These are phyloP conservation scores for Hymenoscyphus fructigenus DNA, from an alignment of 2,329 filamentous ascomycete species.

Conservation along the genomic window DNA sequence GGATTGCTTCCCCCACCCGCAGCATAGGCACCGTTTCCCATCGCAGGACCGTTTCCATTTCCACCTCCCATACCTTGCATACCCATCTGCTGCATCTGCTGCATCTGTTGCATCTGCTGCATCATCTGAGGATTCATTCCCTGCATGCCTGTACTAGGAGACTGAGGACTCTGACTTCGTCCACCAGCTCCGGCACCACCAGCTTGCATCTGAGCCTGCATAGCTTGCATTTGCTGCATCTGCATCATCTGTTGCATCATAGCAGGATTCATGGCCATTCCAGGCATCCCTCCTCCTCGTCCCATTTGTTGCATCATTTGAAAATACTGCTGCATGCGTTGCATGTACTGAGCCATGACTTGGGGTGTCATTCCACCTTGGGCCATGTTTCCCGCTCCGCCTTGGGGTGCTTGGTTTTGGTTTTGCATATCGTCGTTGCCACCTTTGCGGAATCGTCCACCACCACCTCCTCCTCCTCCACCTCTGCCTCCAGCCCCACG, in stretches of 20 bases:
- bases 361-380: slow-evolving; percentile 81
- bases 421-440: slow-evolving; percentile 47
- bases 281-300: slow-evolving; percentile 66
- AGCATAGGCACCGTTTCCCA: slow-evolving; percentile 30
- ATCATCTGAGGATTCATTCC: slow-evolving; percentile 49
- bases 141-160: slow-evolving; percentile 32
- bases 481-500: slow-evolving; percentile 46
- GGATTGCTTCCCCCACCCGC: slow-evolving; percentile 41
- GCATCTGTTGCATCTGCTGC: slow-evolving; percentile 54
- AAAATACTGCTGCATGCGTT: slow-evolving; percentile 97
- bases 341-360: slow-evolving; percentile 98
- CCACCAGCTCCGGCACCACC: slow-evolving; percentile 25
- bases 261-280: slow-evolving; percentile 70
- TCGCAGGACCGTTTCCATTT: slow-evolving; percentile 31
- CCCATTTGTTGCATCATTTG: slow-evolving; percentile 92
- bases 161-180: slow-evolving; percentile 37
- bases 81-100: slow-evolving; percentile 46
- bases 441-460: slow-evolving; percentile 55
- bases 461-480: slow-evolving; percentile 36
- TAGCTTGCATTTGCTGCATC: slow-evolving; percentile 57
- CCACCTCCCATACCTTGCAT: slow-evolving; percentile 24
- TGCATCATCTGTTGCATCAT: slow-evolving; percentile 75
- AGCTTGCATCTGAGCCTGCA: slow-evolving; percentile 40
- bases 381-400: slow-evolving; percentile 38
- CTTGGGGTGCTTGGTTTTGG: slow-evolving; percentile 38